Percentiles rank a stretch among this genome's conserved stretches.
Evolutionary conservation across 768 basidiomycete genomes (phyloP).

Genomic region (Podaxis mareebaensis): DNA sequence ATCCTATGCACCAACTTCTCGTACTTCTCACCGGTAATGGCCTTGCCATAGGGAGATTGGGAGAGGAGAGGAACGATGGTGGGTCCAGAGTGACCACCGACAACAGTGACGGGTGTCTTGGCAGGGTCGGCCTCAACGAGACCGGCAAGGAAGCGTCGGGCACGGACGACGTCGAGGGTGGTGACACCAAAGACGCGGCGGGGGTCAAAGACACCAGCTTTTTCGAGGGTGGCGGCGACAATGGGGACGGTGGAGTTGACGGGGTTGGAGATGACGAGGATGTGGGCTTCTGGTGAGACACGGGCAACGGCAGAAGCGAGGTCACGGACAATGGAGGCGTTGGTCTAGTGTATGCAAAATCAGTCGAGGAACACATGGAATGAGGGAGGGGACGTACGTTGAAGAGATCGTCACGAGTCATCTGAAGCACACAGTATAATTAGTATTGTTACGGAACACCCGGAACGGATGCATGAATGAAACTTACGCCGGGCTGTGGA

Average conservation of each 20-base stretch:
- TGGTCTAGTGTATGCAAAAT: conserved; percentile 57
- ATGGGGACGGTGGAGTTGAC: conserved; percentile 99
- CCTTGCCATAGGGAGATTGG: conserved; percentile 70
- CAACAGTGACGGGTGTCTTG: conserved; percentile 76
- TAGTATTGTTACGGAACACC: conserved; percentile 12
- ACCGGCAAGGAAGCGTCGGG: conserved; percentile 84
- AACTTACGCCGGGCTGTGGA: conserved; percentile 79
- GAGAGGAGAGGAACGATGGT: conserved; percentile 97
- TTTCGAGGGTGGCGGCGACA: conserved; percentile 87
- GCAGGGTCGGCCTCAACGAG: conserved; percentile 65
- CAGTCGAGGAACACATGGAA: neutral
- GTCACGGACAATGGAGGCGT: conserved; percentile 96
- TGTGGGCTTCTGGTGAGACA: conserved; percentile 85
- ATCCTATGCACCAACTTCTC: conserved; percentile 87
- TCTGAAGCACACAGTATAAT: conserved; percentile 47
- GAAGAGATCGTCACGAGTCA: conserved; percentile 97
- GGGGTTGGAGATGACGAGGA: conserved; percentile 98
- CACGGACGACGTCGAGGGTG: conserved; percentile 96
- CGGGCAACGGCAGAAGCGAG: conserved; percentile 88
- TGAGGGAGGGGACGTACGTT: conserved; percentile 56
- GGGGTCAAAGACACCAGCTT: conserved; percentile 92
- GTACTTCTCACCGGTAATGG: conserved; percentile 72
- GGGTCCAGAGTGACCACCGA: conserved; percentile 96
- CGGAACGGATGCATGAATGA: neutral
- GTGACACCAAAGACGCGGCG: conserved; percentile 92